Percentiles rank a stretch among this genome's conserved stretches.
Conservation (phyloP, 768 basidiomycete genomes). For the Lentinula aciculospora region DNA sequence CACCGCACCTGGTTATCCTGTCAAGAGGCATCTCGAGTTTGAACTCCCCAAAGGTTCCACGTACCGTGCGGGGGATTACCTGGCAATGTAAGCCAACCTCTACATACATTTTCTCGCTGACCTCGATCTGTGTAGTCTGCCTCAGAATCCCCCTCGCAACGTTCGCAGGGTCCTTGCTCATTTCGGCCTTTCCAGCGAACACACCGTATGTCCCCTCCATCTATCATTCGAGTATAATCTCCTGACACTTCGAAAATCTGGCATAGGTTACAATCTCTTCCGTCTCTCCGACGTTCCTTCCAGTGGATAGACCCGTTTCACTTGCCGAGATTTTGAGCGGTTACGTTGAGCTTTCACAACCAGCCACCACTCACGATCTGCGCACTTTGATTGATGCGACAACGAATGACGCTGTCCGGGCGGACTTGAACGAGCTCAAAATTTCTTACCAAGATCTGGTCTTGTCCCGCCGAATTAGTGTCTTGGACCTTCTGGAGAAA, state of each 20-base stretch:
- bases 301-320: slow-evolving; percentile 29
- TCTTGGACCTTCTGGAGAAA: slow-evolving; percentile 36
- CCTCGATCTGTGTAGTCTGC: slow-evolving; percentile 21
- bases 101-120: neutral
- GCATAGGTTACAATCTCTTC: slow-evolving; percentile 34
- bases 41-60: slow-evolving; percentile 31
- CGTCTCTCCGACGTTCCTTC: slow-evolving; percentile 31
- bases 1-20: slow-evolving; percentile 30
- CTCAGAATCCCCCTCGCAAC: slow-evolving; percentile 31
- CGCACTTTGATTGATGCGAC: slow-evolving; percentile 22
- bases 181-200: slow-evolving; percentile 31
- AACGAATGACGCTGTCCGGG: slow-evolving; percentile 18
- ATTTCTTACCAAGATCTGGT: slow-evolving; percentile 27
- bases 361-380: slow-evolving; percentile 37
- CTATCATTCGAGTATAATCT: neutral
- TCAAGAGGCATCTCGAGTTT: slow-evolving; percentile 39
- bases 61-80: slow-evolving; percentile 41
- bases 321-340: slow-evolving; percentile 32
- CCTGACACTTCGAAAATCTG: too few species aligned
- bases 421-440: slow-evolving; percentile 23
- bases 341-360: slow-evolving; percentile 44
- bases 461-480: slow-evolving; percentile 28
- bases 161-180: slow-evolving; percentile 31
- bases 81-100: slow-evolving; percentile 29
- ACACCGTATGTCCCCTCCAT: slow-evolving; percentile 22